Conservation (phyloP, 495 filamentous ascomycete species). For the Tricharina praecox region DNA sequence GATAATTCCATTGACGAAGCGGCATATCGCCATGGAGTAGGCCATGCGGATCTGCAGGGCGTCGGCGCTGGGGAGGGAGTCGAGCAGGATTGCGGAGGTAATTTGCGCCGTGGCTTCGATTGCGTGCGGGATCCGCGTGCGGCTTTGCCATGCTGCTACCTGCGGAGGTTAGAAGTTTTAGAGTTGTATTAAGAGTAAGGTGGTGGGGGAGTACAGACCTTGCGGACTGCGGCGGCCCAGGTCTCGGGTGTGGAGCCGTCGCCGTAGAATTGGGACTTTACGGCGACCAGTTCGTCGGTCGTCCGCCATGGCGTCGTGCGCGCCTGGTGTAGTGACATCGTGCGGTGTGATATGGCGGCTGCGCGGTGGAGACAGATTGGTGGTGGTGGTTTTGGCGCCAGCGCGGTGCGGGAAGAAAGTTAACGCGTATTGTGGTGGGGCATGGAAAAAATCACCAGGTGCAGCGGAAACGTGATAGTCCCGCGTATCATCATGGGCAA, state of each 20-base stretch:
- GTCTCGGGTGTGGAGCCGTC: slow-evolving; percentile 1
- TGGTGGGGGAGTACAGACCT: not conserved
- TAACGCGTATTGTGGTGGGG: too few species aligned
- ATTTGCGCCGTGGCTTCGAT: slow-evolving; percentile 23
- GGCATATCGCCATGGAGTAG: slow-evolving; percentile 21
- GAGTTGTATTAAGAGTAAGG: not conserved
- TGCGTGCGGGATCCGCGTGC: slow-evolving; percentile 21
- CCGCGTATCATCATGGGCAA: too few species aligned
- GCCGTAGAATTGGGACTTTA: slow-evolving; percentile 18
- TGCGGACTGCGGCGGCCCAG: slow-evolving; percentile 7
- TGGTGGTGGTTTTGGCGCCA: too few species aligned
- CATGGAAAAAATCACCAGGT: too few species aligned
- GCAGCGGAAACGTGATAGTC: too few species aligned
- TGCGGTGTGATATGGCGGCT: too few species aligned
- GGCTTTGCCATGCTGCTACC: slow-evolving; percentile 21
- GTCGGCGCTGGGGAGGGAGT: slow-evolving; percentile 8
- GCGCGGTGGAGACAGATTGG: too few species aligned
- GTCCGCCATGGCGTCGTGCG: slow-evolving; percentile 23
- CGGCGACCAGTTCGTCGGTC: slow-evolving; percentile 13
- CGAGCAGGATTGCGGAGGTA: slow-evolving; percentile 18
- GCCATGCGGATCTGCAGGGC: slow-evolving; percentile 12
- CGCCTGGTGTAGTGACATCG: slow-evolving; percentile 16
- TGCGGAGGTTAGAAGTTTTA: slow-evolving; percentile 3
- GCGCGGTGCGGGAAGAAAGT: too few species aligned
- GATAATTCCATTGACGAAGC: slow-evolving; percentile 75